Conservation (phyloP, 495 filamentous ascomycete species). For the Penicillium salamii region DNA sequence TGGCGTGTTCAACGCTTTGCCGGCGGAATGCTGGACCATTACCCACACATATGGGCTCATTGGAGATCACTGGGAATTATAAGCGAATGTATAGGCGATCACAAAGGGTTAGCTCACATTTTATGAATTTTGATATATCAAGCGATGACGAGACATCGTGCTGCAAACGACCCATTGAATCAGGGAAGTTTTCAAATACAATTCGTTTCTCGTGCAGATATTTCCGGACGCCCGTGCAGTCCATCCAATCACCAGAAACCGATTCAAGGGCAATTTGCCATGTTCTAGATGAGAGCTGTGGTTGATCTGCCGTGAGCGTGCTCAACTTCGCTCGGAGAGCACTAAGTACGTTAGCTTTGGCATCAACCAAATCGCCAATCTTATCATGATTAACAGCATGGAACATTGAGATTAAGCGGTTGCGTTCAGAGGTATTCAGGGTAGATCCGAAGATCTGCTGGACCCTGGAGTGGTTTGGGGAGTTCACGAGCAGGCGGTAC, state of each 20-base stretch:
- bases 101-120: conserved; percentile 18
- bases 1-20: conserved; percentile 25
- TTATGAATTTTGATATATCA: conserved; percentile 22
- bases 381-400: conserved; percentile 20
- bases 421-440: conserved; percentile 20
- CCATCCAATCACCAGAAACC: conserved; percentile 22
- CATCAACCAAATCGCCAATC: conserved; percentile 17
- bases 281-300: conserved; percentile 14
- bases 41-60: conserved; percentile 26
- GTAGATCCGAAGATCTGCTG: conserved; percentile 21
- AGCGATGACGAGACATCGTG: conserved; percentile 12
- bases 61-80: conserved; percentile 19
- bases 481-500: conserved; percentile 23
- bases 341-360: conserved; percentile 19
- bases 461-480: conserved; percentile 13
- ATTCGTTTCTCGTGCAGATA: conserved; percentile 22
- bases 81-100: conserved; percentile 4
- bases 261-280: conserved; percentile 25
- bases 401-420: conserved; percentile 21
- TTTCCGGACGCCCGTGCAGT: conserved; percentile 30
- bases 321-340: conserved; percentile 11
- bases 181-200: conserved; percentile 6
- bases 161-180: not conserved
- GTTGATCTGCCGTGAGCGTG: conserved; percentile 11
- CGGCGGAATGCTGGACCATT: conserved; percentile 27